A percentile compares a stretch with the other conserved stretches of the same genome.
These are phyloP conservation scores for Candida namnaoensis DNA, from an alignment of 805 yeast species.

Conservation along the genomic window DNA sequence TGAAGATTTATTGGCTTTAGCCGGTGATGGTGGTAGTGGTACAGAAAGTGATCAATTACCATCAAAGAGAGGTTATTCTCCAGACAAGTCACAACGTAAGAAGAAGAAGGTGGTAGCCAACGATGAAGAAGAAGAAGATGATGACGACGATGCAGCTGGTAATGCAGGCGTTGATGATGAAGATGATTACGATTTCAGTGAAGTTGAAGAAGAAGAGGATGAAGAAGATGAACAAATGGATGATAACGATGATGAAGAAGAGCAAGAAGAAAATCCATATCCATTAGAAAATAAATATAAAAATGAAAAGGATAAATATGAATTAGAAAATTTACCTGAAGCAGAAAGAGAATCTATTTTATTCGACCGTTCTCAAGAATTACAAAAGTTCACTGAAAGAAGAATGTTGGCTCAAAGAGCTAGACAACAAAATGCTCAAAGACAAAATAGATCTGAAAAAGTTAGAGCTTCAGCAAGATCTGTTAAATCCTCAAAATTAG, in stretches of 20 bases:
- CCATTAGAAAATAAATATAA: constrained; percentile 90
- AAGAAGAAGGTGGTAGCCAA: constrained; percentile 20
- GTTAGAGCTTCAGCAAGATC: constrained; percentile 22
- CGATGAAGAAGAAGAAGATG: constrained; percentile 23
- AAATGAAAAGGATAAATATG: constrained; percentile 67
- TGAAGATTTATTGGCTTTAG: constrained; percentile 93
- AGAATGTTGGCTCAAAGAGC: constrained; percentile 78
- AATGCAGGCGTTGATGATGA: constrained; percentile 26
- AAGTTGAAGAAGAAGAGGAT: constrained; percentile 16
- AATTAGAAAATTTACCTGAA: constrained; percentile 70
- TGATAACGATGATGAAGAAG: constrained; percentile 27
- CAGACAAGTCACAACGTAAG: constrained; percentile 14
- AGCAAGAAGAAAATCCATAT: constrained; percentile 59
- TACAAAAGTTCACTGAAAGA: constrained; percentile 83
- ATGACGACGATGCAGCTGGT: constrained; percentile 27
- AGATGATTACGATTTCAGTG: constrained; percentile 29
- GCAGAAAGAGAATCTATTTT: constrained; percentile 85
- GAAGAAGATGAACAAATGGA: constrained; percentile 22
- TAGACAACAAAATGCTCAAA: constrained; percentile 36
- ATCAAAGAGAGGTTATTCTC: constrained; percentile 17
- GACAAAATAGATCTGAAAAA: constrained; percentile 25
- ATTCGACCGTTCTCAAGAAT: constrained; percentile 87
- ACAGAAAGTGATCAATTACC: constrained; percentile 22
- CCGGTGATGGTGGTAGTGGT: constrained; percentile 47
- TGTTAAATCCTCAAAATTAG: constrained; percentile 43